These are phyloP conservation scores for Eimeria acervulina DNA, from an alignment of 169 alveolate genomes.

Conservation along the genomic window DNA sequence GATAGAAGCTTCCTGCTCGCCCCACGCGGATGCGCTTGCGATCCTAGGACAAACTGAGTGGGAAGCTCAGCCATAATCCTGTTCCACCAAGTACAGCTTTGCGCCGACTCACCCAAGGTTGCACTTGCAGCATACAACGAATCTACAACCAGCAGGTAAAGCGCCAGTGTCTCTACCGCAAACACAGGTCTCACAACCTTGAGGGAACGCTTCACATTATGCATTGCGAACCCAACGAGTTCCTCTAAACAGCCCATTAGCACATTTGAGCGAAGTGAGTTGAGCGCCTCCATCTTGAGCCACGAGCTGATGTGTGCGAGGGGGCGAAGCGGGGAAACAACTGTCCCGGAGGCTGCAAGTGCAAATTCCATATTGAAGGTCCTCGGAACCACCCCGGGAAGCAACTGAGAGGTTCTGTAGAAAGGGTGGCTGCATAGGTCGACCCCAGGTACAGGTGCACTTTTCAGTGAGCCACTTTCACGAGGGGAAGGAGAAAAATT, in stretches of 20 bases:
- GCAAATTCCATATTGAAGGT: background rate
- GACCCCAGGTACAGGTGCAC: background rate
- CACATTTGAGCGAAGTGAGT: background rate
- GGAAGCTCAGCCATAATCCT: background rate
- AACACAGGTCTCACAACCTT: background rate
- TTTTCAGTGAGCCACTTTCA: background rate
- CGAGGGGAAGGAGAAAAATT: background rate
- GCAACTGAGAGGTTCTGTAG: conserved; percentile 2
- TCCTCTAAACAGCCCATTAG: background rate
- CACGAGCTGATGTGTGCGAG: background rate
- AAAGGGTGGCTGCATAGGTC: background rate
- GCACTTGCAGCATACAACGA: conserved; percentile 17
- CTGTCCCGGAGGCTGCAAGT: background rate
- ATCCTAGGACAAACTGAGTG: background rate
- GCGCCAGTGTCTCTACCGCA: background rate
- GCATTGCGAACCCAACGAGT: conserved; percentile 10
- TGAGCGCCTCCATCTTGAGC: background rate
- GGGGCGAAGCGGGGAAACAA: background rate
- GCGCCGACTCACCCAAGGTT: conserved; percentile 17
- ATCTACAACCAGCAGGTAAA: background rate
- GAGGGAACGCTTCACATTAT: background rate
- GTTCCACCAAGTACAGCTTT: background rate
- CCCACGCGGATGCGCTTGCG: background rate
- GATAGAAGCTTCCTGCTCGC: background rate
- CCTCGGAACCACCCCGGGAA: conserved; percentile 34